These are phyloP conservation scores for Tremella fuciformis DNA, from an alignment of 768 basidiomycete genomes.

Conservation along the genomic window DNA sequence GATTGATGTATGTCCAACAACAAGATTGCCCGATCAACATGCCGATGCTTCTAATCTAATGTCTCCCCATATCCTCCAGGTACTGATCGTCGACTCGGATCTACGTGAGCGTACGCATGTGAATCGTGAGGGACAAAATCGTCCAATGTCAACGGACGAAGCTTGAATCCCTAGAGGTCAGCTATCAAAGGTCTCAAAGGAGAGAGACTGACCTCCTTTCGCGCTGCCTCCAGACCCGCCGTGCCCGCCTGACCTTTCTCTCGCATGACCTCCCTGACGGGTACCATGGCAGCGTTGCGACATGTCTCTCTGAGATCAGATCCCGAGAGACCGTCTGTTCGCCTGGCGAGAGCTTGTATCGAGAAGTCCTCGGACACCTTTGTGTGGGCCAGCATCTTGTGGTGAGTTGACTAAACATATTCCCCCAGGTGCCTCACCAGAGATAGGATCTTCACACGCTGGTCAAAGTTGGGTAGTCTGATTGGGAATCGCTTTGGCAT, in stretches of 20 bases:
- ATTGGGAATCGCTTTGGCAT: constrained; percentile 97
- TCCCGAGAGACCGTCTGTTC: constrained; percentile 74
- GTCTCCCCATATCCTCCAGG: constrained; percentile 35
- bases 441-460: constrained; percentile 76
- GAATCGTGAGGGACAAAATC: constrained; percentile 62
- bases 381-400: constrained; percentile 80
- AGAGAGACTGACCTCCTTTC: constrained; percentile 53
- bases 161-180: constrained; percentile 64
- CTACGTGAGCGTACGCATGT: constrained; percentile 49
- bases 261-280: constrained; percentile 55
- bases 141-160: constrained; percentile 66
- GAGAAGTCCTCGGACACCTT: constrained; percentile 64
- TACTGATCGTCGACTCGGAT: constrained; percentile 34
- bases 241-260: constrained; percentile 50
- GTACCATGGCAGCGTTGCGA: constrained; percentile 88
- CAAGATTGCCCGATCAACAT: background rate
- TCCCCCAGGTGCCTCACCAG: constrained; percentile 58
- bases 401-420: background rate
- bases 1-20: background rate
- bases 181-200: background rate
- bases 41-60: constrained; percentile 16
- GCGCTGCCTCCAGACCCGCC: constrained; percentile 57
- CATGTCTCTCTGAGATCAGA: constrained; percentile 90
- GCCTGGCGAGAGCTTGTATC: constrained; percentile 62
- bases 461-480: constrained; percentile 69